These are phyloP conservation scores for Eimeria brunetti DNA, from an alignment of 169 alveolate species.

Conservation along the genomic window DNA sequence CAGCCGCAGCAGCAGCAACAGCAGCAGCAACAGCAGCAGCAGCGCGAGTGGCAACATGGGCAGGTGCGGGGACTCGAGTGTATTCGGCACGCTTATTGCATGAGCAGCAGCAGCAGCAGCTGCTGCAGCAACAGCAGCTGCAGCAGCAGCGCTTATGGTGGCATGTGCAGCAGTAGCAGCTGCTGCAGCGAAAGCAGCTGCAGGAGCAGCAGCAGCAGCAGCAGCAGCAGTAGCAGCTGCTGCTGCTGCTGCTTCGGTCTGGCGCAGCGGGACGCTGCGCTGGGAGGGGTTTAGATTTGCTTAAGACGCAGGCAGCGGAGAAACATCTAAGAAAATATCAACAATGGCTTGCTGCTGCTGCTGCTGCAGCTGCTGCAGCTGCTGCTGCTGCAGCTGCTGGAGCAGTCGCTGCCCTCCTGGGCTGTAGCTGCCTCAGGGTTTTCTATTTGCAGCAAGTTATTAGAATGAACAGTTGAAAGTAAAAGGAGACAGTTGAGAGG, in stretches of 20 bases:
- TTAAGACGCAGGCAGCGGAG: neutral
- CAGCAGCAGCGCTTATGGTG: neutral
- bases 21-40: neutral
- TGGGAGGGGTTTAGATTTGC: neutral
- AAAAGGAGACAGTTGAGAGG: too few species aligned
- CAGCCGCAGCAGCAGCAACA: conserved; percentile 14
- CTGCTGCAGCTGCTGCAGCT: too few species aligned
- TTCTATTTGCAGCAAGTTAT: too few species aligned
- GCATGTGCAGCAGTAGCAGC: too few species aligned
- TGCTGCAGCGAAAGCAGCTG: neutral
- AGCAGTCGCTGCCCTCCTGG: too few species aligned
- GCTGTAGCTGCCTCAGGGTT: too few species aligned
- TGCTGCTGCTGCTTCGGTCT: neutral
- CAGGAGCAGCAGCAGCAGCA: neutral
- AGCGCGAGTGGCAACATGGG: conserved; percentile 1
- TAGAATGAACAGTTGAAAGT: too few species aligned
- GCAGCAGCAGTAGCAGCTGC: conserved; percentile 38
- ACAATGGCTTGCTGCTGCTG: too few species aligned
- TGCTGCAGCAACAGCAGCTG: conserved; percentile 18
- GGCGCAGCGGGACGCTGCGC: neutral
- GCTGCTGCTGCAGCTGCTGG: too few species aligned
- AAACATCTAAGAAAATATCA: too few species aligned
- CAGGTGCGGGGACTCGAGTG: neutral
- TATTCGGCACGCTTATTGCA: neutral
- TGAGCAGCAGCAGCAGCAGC: conserved; percentile 17